Percentiles rank a stretch among this genome's conserved stretches.
These are phyloP conservation scores for Globisporangium nodosum DNA, from an alignment of 352 stramenopile genomes.

Conservation along the genomic window DNA sequence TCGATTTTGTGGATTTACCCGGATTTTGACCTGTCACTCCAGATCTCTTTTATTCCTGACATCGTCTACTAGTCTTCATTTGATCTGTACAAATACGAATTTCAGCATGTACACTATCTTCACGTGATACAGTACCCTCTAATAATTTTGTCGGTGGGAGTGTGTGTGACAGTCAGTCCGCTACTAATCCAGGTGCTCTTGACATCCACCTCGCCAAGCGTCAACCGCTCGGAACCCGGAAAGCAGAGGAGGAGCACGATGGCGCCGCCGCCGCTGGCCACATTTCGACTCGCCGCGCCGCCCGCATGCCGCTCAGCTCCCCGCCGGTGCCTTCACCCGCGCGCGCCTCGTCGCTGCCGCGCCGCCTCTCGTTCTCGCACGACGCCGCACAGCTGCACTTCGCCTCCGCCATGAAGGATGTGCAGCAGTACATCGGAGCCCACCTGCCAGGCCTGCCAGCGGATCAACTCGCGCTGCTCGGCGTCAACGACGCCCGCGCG, in stretches of 20 bases:
- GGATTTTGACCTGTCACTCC: not conserved
- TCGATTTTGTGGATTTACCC: not conserved
- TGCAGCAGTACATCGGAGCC: slow-evolving; percentile 42
- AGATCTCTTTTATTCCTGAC: not conserved
- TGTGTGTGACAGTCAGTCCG: not conserved
- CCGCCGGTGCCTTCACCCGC: not conserved
- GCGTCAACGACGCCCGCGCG: slow-evolving; percentile 45
- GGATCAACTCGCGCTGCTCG: slow-evolving; percentile 34
- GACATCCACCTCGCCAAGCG: not conserved
- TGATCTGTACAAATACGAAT: no score
- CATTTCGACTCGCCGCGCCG: not conserved
- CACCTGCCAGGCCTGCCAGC: slow-evolving; percentile 26
- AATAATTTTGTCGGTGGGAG: not conserved
- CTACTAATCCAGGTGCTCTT: not conserved
- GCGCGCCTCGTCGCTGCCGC: slow-evolving; percentile 6
- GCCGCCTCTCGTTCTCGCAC: slow-evolving; percentile 13
- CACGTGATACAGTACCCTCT: not conserved
- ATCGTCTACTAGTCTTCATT: no score
- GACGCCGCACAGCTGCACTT: slow-evolving; percentile 25
- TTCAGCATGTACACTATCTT: not conserved
- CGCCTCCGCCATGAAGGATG: slow-evolving; percentile 39
- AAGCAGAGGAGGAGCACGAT: not conserved
- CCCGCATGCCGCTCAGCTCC: slow-evolving; percentile 8
- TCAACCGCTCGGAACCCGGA: not conserved
- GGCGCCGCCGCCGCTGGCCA: not conserved